These are phyloP conservation scores for Mycena sp. DNA, from an alignment of 1,284 basidiomycete species.

Conservation along the genomic window DNA sequence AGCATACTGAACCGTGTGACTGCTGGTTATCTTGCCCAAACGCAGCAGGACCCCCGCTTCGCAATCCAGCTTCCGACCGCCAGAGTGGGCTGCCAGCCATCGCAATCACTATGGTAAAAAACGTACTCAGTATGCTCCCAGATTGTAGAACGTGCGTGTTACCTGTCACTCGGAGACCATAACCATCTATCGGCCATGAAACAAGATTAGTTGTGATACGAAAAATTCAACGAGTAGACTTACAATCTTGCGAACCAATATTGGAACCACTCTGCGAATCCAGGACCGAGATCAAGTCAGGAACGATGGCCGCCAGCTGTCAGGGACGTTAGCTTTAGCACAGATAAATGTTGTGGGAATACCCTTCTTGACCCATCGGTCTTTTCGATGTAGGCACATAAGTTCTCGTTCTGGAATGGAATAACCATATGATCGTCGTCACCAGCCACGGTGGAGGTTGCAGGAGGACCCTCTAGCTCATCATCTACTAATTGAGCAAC, in stretches of 20 bases:
- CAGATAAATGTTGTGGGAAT: not conserved
- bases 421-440: constrained; percentile 44
- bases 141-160: not conserved
- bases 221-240: constrained; percentile 37
- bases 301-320: constrained; percentile 53
- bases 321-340: not conserved
- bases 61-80: constrained; percentile 58
- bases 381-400: constrained; percentile 53
- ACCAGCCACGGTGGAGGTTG: constrained; percentile 17
- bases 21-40: constrained; percentile 36
- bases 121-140: not conserved
- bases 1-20: not conserved
- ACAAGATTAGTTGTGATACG: not conserved
- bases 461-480: constrained; percentile 50
- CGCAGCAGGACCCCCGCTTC: constrained; percentile 52
- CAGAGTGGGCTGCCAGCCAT: constrained; percentile 63
- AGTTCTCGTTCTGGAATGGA: constrained; percentile 70
- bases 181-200: constrained; percentile 2
- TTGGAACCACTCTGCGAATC: constrained; percentile 64
- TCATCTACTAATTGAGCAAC: constrained; percentile 56
- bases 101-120: constrained; percentile 50
- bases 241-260: constrained; percentile 54
- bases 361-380: constrained; percentile 34
- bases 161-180: constrained; percentile 59
- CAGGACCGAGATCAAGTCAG: constrained; percentile 65